Evolutionary conservation across 2,329 filamentous ascomycete species (phyloP).

Genomic region (Colletotrichum sidae): DNA sequence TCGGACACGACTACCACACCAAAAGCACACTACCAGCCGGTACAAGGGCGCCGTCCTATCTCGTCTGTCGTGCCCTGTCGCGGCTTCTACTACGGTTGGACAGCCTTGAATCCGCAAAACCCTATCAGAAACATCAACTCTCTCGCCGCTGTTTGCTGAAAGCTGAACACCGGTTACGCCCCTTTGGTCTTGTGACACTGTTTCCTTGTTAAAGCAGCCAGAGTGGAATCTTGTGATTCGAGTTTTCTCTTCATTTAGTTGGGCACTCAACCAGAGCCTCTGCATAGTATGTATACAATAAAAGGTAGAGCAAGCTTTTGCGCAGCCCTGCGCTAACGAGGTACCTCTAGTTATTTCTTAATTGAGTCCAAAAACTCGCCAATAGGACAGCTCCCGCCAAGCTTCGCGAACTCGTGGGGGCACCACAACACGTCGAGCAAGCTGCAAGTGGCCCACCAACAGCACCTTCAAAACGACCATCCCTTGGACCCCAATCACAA

Average conservation of each 20-base stretch:
- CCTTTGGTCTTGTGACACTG: no score
- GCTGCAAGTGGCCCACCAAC: slow-evolving; percentile 2
- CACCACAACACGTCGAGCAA: not conserved
- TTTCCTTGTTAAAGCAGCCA: no score
- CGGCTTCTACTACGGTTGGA: not conserved
- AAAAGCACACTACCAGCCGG: not conserved
- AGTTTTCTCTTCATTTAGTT: no score
- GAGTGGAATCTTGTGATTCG: no score
- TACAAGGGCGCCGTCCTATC: slow-evolving; percentile 6
- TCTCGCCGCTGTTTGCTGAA: not conserved
- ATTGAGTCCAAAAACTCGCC: slow-evolving; percentile 17
- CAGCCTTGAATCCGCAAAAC: slow-evolving; percentile 13
- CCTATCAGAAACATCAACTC: slow-evolving; percentile 12
- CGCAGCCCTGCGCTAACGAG: not conserved
- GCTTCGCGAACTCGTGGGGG: slow-evolving; percentile 31
- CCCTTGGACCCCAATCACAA: not conserved
- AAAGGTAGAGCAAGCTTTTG: no score
- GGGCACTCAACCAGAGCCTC: no score
- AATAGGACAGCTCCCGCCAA: slow-evolving; percentile 25
- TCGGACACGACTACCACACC: not conserved
- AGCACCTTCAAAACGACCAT: not conserved
- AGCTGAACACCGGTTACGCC: not conserved
- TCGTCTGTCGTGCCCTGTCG: slow-evolving; percentile 14
- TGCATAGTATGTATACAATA: no score
- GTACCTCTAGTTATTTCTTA: not conserved